Conservation (phyloP, 345 rosid genomes). For the Erysimum cheiranthoides region DNA sequence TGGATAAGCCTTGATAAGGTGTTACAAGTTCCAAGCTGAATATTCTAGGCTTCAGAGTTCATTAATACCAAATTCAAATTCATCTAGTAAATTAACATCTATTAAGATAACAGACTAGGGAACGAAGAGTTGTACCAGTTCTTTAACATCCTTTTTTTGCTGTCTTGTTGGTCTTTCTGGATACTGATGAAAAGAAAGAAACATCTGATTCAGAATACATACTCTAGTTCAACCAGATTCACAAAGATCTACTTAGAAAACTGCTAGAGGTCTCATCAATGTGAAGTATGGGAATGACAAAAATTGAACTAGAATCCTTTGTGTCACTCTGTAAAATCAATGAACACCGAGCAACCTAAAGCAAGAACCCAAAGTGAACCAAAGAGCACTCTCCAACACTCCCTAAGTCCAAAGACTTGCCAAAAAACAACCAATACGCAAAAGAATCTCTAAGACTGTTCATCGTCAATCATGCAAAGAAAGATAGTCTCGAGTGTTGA, state of each 20-base stretch:
- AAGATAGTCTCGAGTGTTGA: background rate
- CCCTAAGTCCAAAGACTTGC: background rate
- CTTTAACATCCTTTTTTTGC: conserved; percentile 90
- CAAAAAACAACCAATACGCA: conserved; percentile 1
- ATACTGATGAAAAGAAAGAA: conserved; percentile 59
- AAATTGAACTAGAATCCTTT: background rate
- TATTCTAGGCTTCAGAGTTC: background rate
- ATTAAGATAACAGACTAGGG: background rate
- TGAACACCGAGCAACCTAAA: conserved; percentile 13
- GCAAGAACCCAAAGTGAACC: background rate
- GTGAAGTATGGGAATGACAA: background rate
- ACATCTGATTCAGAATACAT: conserved; percentile 1
- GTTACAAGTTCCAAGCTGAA: conserved; percentile 9
- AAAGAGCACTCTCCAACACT: background rate
- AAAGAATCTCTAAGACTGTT: background rate
- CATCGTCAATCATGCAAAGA: background rate
- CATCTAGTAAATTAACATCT: background rate
- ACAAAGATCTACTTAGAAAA: conserved; percentile 6
- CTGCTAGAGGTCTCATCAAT: background rate
- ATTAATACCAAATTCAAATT: conserved; percentile 21
- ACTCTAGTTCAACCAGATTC: conserved; percentile 3
- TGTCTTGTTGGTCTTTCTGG: conserved; percentile 97
- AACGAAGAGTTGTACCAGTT: conserved; percentile 62
- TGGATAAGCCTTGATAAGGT: background rate
- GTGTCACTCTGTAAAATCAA: background rate